Evolutionary conservation across 2,329 filamentous ascomycete species (phyloP).

Genomic region (Pseudocercospora fijiensis): DNA sequence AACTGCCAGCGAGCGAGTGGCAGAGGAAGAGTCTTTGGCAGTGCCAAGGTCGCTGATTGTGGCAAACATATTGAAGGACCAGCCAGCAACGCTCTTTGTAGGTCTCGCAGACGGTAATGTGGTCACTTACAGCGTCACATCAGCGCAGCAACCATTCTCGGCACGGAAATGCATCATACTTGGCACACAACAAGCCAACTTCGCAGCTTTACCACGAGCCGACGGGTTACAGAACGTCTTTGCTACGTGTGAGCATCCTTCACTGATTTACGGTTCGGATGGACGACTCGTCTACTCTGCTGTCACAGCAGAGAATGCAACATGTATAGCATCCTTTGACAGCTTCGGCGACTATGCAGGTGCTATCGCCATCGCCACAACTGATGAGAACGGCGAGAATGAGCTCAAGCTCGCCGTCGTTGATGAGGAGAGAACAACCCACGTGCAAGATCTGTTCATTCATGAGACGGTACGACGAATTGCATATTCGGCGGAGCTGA

Average conservation of each 20-base stretch:
- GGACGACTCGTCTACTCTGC: conserved; percentile 89
- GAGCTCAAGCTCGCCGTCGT: conserved; percentile 72
- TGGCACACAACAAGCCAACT: conserved; percentile 78
- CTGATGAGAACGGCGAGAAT: conserved; percentile 44
- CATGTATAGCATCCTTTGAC: conserved; percentile 79
- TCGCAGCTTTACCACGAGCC: conserved; percentile 72
- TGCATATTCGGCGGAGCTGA: conserved; percentile 75
- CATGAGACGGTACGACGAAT: conserved; percentile 82
- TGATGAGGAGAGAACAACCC: conserved; percentile 81
- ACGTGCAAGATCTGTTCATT: conserved; percentile 77
- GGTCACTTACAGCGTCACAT: conserved; percentile 73
- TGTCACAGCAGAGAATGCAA: conserved; percentile 83
- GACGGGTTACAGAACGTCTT: conserved; percentile 76
- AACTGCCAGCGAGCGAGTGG: conserved; percentile 60
- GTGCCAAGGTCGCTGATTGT: conserved; percentile 81
- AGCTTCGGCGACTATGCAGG: conserved; percentile 70
- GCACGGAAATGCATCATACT: conserved; percentile 78
- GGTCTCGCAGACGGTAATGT: conserved; percentile 92
- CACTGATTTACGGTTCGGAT: conserved; percentile 85
- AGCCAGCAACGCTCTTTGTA: conserved; percentile 75
- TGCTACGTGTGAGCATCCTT: conserved; percentile 90
- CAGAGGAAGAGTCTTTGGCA: conserved; percentile 64
- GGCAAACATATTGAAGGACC: conserved; percentile 67
- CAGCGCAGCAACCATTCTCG: conserved; percentile 61
- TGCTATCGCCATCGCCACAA: conserved; percentile 76